A percentile compares a stretch with the other conserved stretches of the same genome.
Conservation (phyloP, 2,329 filamentous ascomycete genomes). For the Annulohypoxylon truncatum region DNA sequence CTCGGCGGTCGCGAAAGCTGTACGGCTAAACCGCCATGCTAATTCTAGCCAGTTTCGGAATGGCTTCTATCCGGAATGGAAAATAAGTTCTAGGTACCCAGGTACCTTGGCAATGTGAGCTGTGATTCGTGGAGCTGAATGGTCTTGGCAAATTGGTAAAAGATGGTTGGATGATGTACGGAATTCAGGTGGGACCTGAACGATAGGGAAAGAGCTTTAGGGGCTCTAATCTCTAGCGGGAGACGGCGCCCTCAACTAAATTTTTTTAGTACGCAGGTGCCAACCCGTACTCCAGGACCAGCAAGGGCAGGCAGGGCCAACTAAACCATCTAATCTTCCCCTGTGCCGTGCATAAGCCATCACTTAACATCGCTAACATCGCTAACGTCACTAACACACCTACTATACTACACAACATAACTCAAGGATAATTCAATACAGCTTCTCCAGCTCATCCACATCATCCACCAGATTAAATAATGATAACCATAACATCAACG, state of each 20-base stretch:
- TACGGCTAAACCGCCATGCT: conserved; percentile 13
- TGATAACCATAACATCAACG: conserved; percentile 7
- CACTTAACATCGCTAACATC: neutral
- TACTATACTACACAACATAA: conserved; percentile 1
- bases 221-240: conserved; percentile 16
- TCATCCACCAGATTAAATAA: conserved; percentile 7
- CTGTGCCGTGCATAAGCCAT: conserved; percentile 34
- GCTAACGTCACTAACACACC: neutral
- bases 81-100: neutral
- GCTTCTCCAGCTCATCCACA: neutral
- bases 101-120: conserved; percentile 9
- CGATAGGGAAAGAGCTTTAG: conserved; percentile 14
- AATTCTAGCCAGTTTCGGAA: conserved; percentile 19
- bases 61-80: conserved; percentile 10
- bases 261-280: conserved; percentile 16
- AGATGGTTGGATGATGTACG: conserved; percentile 35
- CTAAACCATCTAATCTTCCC: conserved; percentile 10
- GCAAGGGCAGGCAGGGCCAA: neutral
- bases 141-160: conserved; percentile 25
- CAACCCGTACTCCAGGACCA: neutral
- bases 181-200: conserved; percentile 21
- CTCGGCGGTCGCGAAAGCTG: conserved; percentile 1
- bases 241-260: conserved; percentile 29
- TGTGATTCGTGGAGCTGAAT: conserved; percentile 21
- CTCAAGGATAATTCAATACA: neutral